phyloP scores from a whole-genome alignment of 164 flowering plant genomes.

The Akebia trifoliata region DNA sequence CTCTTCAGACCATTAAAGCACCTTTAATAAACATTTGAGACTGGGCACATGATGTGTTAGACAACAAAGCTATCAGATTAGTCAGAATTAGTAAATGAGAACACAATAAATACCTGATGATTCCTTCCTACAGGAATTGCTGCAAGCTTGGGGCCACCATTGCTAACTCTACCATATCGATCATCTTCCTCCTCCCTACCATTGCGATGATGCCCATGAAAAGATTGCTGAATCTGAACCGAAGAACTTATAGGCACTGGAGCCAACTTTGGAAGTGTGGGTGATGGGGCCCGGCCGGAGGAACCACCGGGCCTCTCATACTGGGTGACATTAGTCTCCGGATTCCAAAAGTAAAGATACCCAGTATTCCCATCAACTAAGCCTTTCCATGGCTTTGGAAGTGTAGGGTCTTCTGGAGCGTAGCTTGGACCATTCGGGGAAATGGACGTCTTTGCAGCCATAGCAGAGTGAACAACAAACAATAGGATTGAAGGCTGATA shows the following conservation, averaged over 20 bases:
- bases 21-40: no score
- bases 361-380: slow-evolving; percentile 87
- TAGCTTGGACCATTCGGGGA: slow-evolving; percentile 52
- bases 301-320: slow-evolving; percentile 72
- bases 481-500: neutral
- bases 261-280: slow-evolving; percentile 27
- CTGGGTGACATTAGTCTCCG: slow-evolving; percentile 89
- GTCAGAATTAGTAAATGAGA: no score
- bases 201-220: slow-evolving; percentile 30
- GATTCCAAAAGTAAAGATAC: slow-evolving; percentile 88
- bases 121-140: slow-evolving; percentile 16
- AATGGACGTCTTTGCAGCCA: slow-evolving; percentile 21
- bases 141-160: slow-evolving; percentile 9
- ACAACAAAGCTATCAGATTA: no score
- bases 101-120: slow-evolving; percentile 48
- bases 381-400: slow-evolving; percentile 95
- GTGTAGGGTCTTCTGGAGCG: slow-evolving; percentile 86
- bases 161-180: slow-evolving; percentile 26
- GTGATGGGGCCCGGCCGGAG: slow-evolving; percentile 9
- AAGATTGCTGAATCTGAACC: slow-evolving; percentile 47
- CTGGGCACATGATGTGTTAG: no score
- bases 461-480: neutral
- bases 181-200: slow-evolving; percentile 27
- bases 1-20: no score
- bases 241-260: slow-evolving; percentile 41